Evolutionary conservation across 2,329 filamentous ascomycete species (phyloP).

Genomic region (Botrytis cinerea): DNA sequence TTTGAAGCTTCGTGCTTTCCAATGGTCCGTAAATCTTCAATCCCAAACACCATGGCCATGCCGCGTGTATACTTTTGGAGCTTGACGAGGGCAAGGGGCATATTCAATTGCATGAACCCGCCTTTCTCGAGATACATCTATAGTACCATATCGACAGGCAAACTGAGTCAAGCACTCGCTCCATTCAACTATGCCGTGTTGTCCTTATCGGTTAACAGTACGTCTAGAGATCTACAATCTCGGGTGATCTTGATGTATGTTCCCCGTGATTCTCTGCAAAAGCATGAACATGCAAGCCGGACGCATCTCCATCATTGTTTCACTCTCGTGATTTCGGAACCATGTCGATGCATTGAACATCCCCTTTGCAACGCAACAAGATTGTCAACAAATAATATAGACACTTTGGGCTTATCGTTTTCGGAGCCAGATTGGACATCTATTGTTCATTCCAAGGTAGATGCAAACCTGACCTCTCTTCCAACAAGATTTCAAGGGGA

Average conservation of each 20-base stretch:
- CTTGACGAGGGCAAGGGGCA: not conserved
- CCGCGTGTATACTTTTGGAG: not conserved
- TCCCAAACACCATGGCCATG: not conserved
- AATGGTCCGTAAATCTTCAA: not conserved
- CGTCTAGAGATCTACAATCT: not conserved
- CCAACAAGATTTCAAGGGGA: not conserved
- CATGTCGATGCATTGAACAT: not conserved
- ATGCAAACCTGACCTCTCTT: not conserved
- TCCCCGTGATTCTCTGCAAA: not conserved
- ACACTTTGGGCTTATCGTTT: not conserved
- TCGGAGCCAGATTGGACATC: not conserved
- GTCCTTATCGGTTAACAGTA: not conserved
- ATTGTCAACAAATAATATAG: not conserved
- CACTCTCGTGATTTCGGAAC: not conserved
- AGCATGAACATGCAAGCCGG: not conserved
- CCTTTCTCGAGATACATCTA: not conserved
- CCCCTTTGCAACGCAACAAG: not conserved
- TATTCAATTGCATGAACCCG: not conserved
- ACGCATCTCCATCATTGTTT: not conserved
- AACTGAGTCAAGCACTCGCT: not conserved
- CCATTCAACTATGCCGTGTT: not conserved
- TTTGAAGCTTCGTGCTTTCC: not conserved
- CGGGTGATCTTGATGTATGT: not conserved
- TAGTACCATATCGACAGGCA: not conserved
- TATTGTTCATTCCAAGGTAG: not conserved